These are phyloP conservation scores for Lactarius akahatsu DNA, from an alignment of 768 basidiomycete genomes.

Conservation along the genomic window DNA sequence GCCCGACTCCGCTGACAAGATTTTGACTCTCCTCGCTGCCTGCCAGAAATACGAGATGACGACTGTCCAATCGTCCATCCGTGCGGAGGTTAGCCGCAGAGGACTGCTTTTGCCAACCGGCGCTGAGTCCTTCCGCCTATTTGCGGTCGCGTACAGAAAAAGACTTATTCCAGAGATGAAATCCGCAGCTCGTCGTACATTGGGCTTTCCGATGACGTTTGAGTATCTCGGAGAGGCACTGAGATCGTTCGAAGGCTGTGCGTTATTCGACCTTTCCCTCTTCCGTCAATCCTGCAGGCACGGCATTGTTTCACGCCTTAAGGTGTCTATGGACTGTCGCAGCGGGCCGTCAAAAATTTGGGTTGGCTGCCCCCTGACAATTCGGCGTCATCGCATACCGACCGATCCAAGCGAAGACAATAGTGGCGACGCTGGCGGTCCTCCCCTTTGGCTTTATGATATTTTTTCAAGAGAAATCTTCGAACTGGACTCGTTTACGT, in stretches of 20 bases:
- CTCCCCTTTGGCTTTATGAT: neutral
- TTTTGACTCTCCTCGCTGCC: constrained; percentile 11
- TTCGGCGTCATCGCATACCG: too few species aligned
- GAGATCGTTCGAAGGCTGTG: neutral
- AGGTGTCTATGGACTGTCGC: neutral
- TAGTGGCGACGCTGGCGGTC: neutral
- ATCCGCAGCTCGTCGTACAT: neutral
- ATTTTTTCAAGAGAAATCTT: neutral
- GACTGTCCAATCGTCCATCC: constrained; percentile 6
- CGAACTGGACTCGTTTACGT: neutral
- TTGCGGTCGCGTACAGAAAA: neutral
- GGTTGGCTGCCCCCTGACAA: constrained; percentile 1
- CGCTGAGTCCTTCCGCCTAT: constrained; percentile 1
- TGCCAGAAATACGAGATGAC: constrained; percentile 17
- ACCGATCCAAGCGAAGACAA: neutral
- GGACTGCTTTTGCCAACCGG: neutral
- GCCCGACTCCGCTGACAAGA: neutral
- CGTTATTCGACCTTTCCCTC: neutral
- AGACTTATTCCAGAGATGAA: constrained; percentile 11
- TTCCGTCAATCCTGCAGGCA: neutral
- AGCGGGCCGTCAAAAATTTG: neutral
- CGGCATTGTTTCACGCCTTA: neutral
- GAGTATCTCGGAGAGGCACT: constrained; percentile 26
- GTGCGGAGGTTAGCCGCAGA: neutral
- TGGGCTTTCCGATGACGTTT: neutral